These are phyloP conservation scores for Dendrocalamus latiflorus DNA, from an alignment of 202 grass and related monocot genomes.

Conservation along the genomic window DNA sequence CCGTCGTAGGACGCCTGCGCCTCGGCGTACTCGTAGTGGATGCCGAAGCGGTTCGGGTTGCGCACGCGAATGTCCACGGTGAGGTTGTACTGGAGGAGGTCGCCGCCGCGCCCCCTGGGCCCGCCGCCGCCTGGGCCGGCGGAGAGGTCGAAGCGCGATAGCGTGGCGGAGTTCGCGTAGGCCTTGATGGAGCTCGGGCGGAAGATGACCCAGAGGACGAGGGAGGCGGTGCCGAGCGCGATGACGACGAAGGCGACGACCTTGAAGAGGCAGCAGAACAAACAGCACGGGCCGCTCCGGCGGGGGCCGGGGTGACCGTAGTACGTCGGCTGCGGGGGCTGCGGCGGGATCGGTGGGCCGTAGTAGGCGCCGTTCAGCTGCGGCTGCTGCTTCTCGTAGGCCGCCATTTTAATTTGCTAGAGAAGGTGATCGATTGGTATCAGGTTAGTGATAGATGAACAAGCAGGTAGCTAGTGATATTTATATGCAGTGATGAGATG, in stretches of 20 bases:
- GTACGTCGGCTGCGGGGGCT: conserved; percentile 11
- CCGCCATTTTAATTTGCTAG: neutral
- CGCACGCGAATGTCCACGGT: conserved; percentile 43
- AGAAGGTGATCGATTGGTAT: neutral
- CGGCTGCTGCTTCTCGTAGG: conserved; percentile 40
- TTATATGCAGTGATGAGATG: neutral
- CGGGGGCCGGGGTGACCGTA: neutral
- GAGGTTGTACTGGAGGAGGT: conserved; percentile 51
- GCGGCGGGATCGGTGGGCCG: conserved; percentile 5
- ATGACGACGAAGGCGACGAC: conserved; percentile 25
- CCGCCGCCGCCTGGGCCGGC: neutral
- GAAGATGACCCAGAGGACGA: conserved; percentile 57
- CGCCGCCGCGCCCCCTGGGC: neutral
- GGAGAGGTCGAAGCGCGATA: conserved; percentile 53
- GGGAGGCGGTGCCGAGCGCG: conserved; percentile 31
- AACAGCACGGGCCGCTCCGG: conserved; percentile 9
- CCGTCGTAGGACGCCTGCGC: conserved; percentile 50
- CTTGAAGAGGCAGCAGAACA: conserved; percentile 49
- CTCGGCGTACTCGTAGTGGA: conserved; percentile 50
- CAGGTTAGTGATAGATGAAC: neutral
- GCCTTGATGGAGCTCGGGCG: conserved; percentile 38
- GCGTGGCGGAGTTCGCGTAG: conserved; percentile 45
- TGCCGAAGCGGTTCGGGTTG: conserved; percentile 54
- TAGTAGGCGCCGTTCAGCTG: conserved; percentile 63
- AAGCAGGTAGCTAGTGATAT: neutral